phyloP scores from a whole-genome alignment of 1,139 yeast genomes.

The Saccharomyces hybrid region DNA sequence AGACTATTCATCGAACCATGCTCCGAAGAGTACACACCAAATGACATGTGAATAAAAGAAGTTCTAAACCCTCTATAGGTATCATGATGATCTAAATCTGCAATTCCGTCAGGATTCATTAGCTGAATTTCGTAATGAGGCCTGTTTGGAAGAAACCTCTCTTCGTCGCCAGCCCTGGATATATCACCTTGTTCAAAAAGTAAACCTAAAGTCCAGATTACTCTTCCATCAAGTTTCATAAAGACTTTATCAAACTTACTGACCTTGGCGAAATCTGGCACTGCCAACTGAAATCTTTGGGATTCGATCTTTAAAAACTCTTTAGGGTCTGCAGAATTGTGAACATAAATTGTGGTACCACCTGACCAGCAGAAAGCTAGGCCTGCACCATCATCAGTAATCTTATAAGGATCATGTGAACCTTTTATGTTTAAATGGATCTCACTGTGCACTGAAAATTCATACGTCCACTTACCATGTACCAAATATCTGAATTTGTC shows the following conservation, averaged over 20 bases:
- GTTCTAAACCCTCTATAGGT: constrained; percentile 71
- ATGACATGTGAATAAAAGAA: constrained; percentile 66
- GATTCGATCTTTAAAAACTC: constrained; percentile 58
- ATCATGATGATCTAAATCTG: constrained; percentile 43
- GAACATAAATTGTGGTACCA: constrained; percentile 51
- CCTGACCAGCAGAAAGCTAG: constrained; percentile 74
- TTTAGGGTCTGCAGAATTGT: constrained; percentile 50
- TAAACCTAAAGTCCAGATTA: constrained; percentile 45
- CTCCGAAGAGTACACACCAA: constrained; percentile 49
- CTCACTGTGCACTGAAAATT: constrained; percentile 33
- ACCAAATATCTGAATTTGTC: constrained; percentile 50
- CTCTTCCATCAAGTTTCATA: constrained; percentile 47
- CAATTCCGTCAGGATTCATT: constrained; percentile 50
- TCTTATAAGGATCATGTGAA: constrained; percentile 61
- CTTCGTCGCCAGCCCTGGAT: constrained; percentile 24
- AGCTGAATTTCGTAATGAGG: constrained; percentile 66
- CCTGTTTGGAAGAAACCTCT: constrained; percentile 35
- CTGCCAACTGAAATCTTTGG: constrained; percentile 58
- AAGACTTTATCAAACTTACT: constrained; percentile 37
- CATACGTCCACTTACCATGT: constrained; percentile 44
- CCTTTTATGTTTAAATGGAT: constrained; percentile 38
- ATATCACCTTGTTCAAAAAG: constrained; percentile 39
- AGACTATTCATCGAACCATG: constrained; percentile 48
- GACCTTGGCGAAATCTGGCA: constrained; percentile 33
- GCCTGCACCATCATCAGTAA: constrained; percentile 67